Conservation (phyloP, 345 rosid genomes). For the Moricandia arvensis region DNA sequence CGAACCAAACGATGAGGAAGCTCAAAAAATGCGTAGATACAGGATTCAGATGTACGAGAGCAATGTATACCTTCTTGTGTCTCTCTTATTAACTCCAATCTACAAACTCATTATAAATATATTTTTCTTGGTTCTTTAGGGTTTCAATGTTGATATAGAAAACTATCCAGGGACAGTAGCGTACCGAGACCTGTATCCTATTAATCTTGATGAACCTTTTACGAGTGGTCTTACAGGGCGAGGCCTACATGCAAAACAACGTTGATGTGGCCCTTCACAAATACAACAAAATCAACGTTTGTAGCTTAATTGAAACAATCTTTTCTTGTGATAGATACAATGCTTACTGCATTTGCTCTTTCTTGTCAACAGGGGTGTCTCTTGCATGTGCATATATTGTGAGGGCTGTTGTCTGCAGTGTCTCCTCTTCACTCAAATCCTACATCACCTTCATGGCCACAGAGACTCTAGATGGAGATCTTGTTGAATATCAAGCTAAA, state of each 20-base stretch:
- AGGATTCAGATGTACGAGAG: constrained; percentile 3
- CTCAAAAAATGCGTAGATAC: constrained; percentile 8
- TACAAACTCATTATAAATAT: not conserved
- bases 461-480: not conserved
- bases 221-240: not conserved
- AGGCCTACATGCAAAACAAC: not conserved
- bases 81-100: not conserved
- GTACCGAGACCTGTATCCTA: not conserved
- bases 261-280: not conserved
- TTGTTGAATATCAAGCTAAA: not conserved
- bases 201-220: not conserved
- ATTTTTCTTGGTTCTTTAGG: not conserved
- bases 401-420: not conserved
- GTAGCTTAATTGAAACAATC: not conserved
- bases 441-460: not conserved
- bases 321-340: too few species aligned
- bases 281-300: constrained; percentile 8
- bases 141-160: not conserved
- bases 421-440: not conserved
- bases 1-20: constrained; percentile 1
- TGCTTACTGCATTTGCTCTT: too few species aligned
- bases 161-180: not conserved
- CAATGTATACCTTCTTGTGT: not conserved
- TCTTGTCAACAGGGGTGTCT: not conserved
- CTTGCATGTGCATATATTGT: not conserved